Evolutionary conservation across 345 rosid genomes (phyloP), one percentile per base, ranked within the genome.

Genomic region (Eucalyptus camaldulensis): DNA sequence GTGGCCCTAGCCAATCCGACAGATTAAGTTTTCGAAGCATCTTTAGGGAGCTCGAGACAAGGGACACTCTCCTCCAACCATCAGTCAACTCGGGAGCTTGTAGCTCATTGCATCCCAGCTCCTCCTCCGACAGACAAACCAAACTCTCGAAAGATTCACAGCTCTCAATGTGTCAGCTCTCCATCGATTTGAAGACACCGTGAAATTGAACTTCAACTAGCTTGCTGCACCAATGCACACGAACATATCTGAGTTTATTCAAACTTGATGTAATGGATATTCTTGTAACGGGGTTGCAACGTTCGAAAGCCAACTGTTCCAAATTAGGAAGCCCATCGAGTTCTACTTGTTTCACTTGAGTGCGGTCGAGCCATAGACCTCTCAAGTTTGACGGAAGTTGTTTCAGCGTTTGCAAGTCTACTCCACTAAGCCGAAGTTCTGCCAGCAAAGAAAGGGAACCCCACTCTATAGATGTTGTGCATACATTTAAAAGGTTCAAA

Each of bases 241-340:
- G 0, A 49, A 49, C 14, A 49, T 49, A 0, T 12, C 5, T 12
- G 50, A 49, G 76, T n/a, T 65, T n/a, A 4, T 31, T n/a, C 1
- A n/a, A n/a, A n/a, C 76, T 65, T 15, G 76, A n/a, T n/a, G 37
- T 1, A 4, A 14, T 14, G 10, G 37, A 65, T 65, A 65, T 4
- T n/a, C 10, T 14, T n/a, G 5, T 4, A 0, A 60, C 4, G 6
- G 1, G 76, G 0, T 7, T 2, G 3, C 21, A 45, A 45, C 3
- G 0, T n/a, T 0, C 0, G 11, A 65, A 0, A 15, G 0, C 1
- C 80, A 67, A 16, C 21, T 4, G 0, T 65, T 65, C 76, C 76
- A 65, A 65, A 4, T 14, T 31, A n/a, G 76, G 76, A n/a, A 65
- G 37, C 76, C 5, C 10, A 4, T 4, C 1, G 3, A 65, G 72